Base-by-base conservation (phyloP, 2,329 filamentous ascomycete genomes). In the Alternaria metachromatica region DNA sequence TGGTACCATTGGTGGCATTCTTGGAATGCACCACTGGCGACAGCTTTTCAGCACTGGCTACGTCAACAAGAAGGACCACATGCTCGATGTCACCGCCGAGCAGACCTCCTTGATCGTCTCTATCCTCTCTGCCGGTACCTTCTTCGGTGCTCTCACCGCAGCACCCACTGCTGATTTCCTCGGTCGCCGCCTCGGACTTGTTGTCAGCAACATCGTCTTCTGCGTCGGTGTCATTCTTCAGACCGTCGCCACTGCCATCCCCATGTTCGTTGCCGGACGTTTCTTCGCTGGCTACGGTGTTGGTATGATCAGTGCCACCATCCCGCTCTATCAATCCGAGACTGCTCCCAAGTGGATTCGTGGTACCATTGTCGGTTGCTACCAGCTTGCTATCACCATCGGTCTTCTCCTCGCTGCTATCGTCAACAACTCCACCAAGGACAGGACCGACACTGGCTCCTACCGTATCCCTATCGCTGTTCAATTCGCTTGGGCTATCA, bases 101-200 rank as follows among this genome's bases (percentile, higher is more conserved):
- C 86, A 95, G 78, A 88, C 88, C 25, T 90, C 92, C 25, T 83
- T 90, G 66, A 91, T 94, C 61, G 92, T 96, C 55, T 91, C 92
- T 15, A 95, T 96, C 67, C 86, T 97, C 37, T 96, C 92, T 64
- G 91, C 90, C 41, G 93, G 93, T 54, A 96, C 92, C 25, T 89
- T 92, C 71, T 82, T 93, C 60, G 93, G 93, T 58, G 87, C 93
- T 33, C 83, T 96, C 25, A 80, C 90, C 13, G 88, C 92, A 37
- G 92, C 91, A 6, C 92, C 76, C 18, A 60, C 71, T 6, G 92
- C 89, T 53, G 93, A 96, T 77, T 80, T 83, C 44, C 80, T 92
- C 54, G 92, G 92, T 62, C 90, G 91, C 72, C 89, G 92, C 55
- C 83, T 87, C 61, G 92, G 90, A 28, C 86, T 81, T 7, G 76